Evolutionary conservation across 306 rosid species (phyloP).

Genomic region (Prunus davidiana): DNA sequence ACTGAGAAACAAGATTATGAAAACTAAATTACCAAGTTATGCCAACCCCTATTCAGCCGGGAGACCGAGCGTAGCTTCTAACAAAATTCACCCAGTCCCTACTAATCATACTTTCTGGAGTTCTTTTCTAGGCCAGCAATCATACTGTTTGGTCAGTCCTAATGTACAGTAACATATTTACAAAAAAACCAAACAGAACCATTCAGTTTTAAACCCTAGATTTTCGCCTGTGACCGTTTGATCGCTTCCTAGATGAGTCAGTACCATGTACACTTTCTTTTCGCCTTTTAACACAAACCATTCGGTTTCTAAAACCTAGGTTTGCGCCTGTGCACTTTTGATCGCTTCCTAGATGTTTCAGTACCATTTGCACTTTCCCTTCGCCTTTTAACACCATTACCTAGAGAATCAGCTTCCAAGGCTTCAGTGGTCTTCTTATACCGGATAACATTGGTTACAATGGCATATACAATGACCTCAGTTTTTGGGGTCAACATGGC

Average conservation of each 20-base stretch:
- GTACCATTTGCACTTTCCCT: constrained; percentile 39
- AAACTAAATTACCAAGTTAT: background rate
- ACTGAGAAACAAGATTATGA: background rate
- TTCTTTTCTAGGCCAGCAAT: background rate
- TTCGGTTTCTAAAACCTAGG: constrained; percentile 36
- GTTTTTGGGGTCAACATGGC: constrained; percentile 48
- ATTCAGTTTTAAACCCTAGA: constrained; percentile 31
- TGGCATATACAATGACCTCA: constrained; percentile 59
- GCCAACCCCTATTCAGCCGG: constrained; percentile 3
- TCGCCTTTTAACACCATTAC: constrained; percentile 54
- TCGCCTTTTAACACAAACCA: constrained; percentile 39
- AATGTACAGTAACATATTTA: constrained; percentile 31
- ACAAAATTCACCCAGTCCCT: constrained; percentile 90
- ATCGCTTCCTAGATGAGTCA: constrained; percentile 65
- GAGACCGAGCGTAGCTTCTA: constrained; percentile 66
- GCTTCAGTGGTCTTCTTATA: constrained; percentile 42
- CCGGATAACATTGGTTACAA: constrained; percentile 66
- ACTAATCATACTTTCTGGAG: constrained; percentile 10
- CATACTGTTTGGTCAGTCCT: constrained; percentile 25
- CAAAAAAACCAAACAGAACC: constrained; percentile 33
- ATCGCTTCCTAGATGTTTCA: constrained; percentile 70
- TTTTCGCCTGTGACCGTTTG: constrained; percentile 51
- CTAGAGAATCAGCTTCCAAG: constrained; percentile 37
- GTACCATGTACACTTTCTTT: constrained; percentile 36
- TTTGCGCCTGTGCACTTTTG: constrained; percentile 55